A percentile compares a stretch with the other conserved stretches of the same genome.
These are phyloP conservation scores for Ochetophila trinervis DNA, from an alignment of 306 rosid species.

Conservation along the genomic window DNA sequence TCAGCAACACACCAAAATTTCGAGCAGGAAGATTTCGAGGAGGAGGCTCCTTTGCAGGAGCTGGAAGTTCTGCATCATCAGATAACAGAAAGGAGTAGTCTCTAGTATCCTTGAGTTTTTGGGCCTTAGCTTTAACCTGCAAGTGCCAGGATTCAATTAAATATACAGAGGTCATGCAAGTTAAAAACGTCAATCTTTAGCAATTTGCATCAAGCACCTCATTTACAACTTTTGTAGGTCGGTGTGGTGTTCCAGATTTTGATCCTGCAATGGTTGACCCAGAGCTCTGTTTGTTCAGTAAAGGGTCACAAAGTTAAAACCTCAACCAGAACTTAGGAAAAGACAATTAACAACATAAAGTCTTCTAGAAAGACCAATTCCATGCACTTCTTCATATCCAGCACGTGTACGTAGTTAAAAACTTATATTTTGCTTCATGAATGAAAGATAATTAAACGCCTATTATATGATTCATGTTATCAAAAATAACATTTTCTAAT, in stretches of 20 bases:
- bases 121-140: conserved; percentile 58
- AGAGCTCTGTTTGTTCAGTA: conserved; percentile 54
- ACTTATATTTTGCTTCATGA: neutral
- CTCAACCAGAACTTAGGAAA: neutral
- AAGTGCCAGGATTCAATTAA: conserved; percentile 22
- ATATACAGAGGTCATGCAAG: conserved; percentile 2
- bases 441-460: too few relatives aligned
- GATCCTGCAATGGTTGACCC: conserved; percentile 40
- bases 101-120: conserved; percentile 74
- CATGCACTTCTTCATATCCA: neutral
- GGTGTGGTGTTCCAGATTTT: conserved; percentile 36
- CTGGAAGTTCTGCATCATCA: conserved; percentile 69
- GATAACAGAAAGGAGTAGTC: conserved; percentile 87
- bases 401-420: neutral
- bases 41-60: conserved; percentile 50
- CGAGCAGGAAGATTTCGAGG: conserved; percentile 31
- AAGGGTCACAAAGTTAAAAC: neutral
- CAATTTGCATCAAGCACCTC: conserved; percentile 51
- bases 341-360: neutral
- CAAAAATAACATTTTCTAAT: too few relatives aligned
- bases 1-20: conserved; percentile 52
- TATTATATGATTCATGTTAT: too few relatives aligned
- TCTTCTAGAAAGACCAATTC: neutral
- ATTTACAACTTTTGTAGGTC: conserved; percentile 39
- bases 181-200: conserved; percentile 7